phyloP scores from a whole-genome alignment of 2,329 filamentous ascomycete species.

The Curvularia sp. region DNA sequence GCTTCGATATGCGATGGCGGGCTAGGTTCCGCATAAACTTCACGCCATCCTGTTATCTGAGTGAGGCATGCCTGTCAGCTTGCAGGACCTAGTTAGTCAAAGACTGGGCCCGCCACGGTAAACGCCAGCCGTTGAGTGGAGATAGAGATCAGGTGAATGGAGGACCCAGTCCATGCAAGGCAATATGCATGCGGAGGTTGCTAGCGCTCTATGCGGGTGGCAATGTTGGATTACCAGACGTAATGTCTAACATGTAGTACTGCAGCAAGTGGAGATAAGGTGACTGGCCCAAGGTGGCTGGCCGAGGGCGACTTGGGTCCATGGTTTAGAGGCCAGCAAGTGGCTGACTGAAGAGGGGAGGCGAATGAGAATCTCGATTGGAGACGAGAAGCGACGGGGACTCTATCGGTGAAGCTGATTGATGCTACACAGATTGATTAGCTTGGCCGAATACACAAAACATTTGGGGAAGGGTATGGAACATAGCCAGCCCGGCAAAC shows the following conservation, averaged over 20 bases:
- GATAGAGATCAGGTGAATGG: constrained; percentile 51
- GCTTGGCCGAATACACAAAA: constrained; percentile 37
- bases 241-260: constrained; percentile 42
- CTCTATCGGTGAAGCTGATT: constrained; percentile 36
- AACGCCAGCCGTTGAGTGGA: constrained; percentile 49
- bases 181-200: constrained; percentile 48
- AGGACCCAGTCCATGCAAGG: constrained; percentile 45
- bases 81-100: constrained; percentile 51
- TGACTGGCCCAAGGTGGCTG: constrained; percentile 57
- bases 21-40: constrained; percentile 54
- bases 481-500: constrained; percentile 33
- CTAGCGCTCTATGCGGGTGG: constrained; percentile 46
- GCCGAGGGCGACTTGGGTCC: constrained; percentile 46
- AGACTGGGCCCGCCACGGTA: constrained; percentile 51
- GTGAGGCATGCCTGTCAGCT: constrained; percentile 51
- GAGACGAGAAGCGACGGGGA: constrained; percentile 33
- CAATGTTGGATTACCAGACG: constrained; percentile 47
- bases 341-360: constrained; percentile 42
- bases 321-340: constrained; percentile 36
- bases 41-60: constrained; percentile 53
- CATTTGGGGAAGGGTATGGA: constrained; percentile 29
- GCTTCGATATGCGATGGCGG: constrained; percentile 54
- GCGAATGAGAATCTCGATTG: constrained; percentile 34
- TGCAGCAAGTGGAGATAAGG: constrained; percentile 56
- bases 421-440: constrained; percentile 49